Evolutionary conservation across 2,329 filamentous ascomycete species (phyloP).

Genomic region (Sclerotiophoma versabilis): DNA sequence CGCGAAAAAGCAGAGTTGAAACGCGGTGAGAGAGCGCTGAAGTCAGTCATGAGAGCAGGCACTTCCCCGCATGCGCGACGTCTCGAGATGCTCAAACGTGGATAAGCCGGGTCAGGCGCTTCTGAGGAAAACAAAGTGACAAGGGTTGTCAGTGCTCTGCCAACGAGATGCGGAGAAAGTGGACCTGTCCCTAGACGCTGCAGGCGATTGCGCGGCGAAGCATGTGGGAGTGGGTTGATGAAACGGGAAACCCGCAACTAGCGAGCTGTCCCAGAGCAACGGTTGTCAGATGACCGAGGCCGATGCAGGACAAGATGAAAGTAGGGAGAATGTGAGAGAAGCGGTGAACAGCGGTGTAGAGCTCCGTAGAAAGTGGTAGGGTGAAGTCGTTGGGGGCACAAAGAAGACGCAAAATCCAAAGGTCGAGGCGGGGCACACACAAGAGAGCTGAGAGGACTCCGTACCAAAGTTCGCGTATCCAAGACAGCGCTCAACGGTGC

Average conservation of each 20-base stretch:
- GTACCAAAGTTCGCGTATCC: conserved; percentile 6
- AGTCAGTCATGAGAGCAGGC: conserved; percentile 20
- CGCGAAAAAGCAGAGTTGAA: conserved; percentile 20
- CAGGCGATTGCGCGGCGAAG: conserved; percentile 30
- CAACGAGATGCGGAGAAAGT: conserved; percentile 28
- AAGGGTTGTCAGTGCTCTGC: conserved; percentile 22
- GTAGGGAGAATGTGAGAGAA: conserved; percentile 9
- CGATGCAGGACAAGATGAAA: conserved; percentile 19
- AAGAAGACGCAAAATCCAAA: conserved; percentile 7
- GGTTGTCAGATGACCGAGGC: conserved; percentile 43
- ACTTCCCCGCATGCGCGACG: conserved; percentile 35
- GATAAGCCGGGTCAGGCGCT: conserved; percentile 42
- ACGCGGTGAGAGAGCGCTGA: conserved; percentile 23
- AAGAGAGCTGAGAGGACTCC: conserved; percentile 6
- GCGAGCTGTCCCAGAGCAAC: conserved; percentile 19
- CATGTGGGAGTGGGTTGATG: conserved; percentile 22
- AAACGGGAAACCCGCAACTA: conserved; percentile 28
- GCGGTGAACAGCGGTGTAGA: conserved; percentile 16
- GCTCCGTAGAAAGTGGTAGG: not conserved
- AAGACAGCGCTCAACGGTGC: conserved; percentile 1
- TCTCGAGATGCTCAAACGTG: conserved; percentile 10
- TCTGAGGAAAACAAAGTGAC: conserved; percentile 30
- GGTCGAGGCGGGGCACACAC: not conserved
- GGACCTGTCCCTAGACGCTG: conserved; percentile 26
- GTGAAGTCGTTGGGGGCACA: conserved; percentile 2